Evolutionary conservation across 768 basidiomycete species (phyloP).

Genomic region (Psilocybe cyanescens): DNA sequence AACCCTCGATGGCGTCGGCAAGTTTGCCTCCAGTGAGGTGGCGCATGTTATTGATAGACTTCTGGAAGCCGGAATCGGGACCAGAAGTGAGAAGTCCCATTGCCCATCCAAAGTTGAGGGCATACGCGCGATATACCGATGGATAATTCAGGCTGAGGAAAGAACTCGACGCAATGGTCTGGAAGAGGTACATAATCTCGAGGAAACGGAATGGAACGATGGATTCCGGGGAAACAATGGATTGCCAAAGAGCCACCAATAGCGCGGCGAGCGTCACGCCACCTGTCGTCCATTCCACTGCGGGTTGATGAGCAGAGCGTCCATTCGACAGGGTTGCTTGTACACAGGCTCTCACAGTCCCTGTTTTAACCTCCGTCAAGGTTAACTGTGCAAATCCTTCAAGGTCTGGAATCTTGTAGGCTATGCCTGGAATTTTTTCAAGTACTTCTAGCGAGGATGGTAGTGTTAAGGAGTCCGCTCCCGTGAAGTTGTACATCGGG

Average conservation of each 20-base stretch:
- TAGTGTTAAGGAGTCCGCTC: slow-evolving; percentile 69
- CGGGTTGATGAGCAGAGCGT: slow-evolving; percentile 74
- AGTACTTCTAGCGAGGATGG: slow-evolving; percentile 62
- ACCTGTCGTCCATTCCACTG: slow-evolving; percentile 80
- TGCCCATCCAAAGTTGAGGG: slow-evolving; percentile 90
- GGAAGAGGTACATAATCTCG: slow-evolving; percentile 83
- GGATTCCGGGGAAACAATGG: slow-evolving; percentile 50
- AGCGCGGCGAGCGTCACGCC: slow-evolving; percentile 65
- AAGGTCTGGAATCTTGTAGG: slow-evolving; percentile 87
- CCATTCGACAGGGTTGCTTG: slow-evolving; percentile 94
- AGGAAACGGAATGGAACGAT: slow-evolving; percentile 78
- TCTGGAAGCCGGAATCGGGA: slow-evolving; percentile 63
- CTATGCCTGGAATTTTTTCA: slow-evolving; percentile 72
- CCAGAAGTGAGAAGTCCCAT: slow-evolving; percentile 71
- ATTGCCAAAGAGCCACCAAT: slow-evolving; percentile 67
- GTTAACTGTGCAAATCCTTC: slow-evolving; percentile 87
- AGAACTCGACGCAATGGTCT: slow-evolving; percentile 79
- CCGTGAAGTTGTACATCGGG: slow-evolving; percentile 87
- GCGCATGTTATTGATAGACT: slow-evolving; percentile 82
- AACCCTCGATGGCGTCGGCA: slow-evolving; percentile 57
- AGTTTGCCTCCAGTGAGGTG: slow-evolving; percentile 80
- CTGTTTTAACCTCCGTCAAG: slow-evolving; percentile 69
- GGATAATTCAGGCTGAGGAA: slow-evolving; percentile 90
- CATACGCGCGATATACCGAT: slow-evolving; percentile 76
- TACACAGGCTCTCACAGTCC: slow-evolving; percentile 82